phyloP scores from a whole-genome alignment of 2,329 filamentous ascomycete genomes.

The Aureobasidium pullulans region DNA sequence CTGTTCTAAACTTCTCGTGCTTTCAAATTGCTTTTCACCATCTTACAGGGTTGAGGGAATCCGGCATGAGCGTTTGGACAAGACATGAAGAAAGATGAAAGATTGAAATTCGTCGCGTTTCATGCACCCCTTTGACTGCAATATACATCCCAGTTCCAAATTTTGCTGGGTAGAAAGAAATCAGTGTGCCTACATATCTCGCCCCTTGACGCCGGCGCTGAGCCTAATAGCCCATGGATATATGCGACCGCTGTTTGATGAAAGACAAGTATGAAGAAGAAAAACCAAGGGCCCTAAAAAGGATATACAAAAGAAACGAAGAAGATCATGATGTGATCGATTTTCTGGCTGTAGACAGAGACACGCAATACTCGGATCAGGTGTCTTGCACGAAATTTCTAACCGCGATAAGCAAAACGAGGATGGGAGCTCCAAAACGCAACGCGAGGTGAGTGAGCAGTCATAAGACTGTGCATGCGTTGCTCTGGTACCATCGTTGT shows the following conservation, averaged over 20 bases:
- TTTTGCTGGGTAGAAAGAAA: not conserved
- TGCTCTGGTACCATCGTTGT: slow-evolving; percentile 55
- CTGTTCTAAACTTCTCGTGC: too few relatives aligned
- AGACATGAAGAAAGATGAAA: not conserved
- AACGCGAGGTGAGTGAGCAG: slow-evolving; percentile 22
- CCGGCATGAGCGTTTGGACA: not conserved
- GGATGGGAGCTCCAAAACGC: slow-evolving; percentile 22
- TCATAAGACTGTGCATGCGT: slow-evolving; percentile 36
- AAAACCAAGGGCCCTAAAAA: not conserved
- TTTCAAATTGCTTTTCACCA: too few relatives aligned
- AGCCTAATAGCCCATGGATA: slow-evolving; percentile 13
- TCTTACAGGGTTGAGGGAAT: too few relatives aligned
- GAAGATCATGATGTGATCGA: not conserved
- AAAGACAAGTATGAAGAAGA: not conserved
- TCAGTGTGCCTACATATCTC: not conserved
- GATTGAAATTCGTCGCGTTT: not conserved
- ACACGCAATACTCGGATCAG: not conserved
- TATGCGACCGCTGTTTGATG: slow-evolving; percentile 9
- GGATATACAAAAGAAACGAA: slow-evolving; percentile 7
- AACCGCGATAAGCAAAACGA: slow-evolving; percentile 21
- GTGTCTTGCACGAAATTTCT: not conserved
- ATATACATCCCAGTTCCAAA: not conserved
- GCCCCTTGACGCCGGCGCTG: slow-evolving; percentile 4
- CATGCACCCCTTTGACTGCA: not conserved
- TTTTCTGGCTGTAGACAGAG: not conserved